Percentiles rank a stretch among this genome's conserved stretches.
Evolutionary conservation across 73 alveolate species (phyloP).

Genomic region (Paraurostyla sp.): DNA sequence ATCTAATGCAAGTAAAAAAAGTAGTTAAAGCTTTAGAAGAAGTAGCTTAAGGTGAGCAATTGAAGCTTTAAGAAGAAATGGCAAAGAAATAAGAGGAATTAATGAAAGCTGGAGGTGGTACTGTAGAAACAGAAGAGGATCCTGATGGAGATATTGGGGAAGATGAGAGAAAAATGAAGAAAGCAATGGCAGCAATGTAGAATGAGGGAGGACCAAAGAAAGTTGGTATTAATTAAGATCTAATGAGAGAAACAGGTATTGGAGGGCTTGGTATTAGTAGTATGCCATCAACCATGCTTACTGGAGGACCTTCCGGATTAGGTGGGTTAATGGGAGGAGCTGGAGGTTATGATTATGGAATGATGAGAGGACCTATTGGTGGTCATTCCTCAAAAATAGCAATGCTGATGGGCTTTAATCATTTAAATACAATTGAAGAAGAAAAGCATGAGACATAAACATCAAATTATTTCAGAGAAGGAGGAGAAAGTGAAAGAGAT

Average conservation of each 20-base stretch:
- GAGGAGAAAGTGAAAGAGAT: conserved; percentile 28
- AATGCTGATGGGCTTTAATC: conserved; percentile 60
- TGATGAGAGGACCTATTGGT: conserved; percentile 15
- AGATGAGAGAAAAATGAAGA: conserved; percentile 24
- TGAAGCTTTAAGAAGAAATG: conserved; percentile 30
- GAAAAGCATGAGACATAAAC: conserved; percentile 63
- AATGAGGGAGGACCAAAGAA: neutral
- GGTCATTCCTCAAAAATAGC: conserved; percentile 36
- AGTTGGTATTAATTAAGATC: conserved; percentile 20
- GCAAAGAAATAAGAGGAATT: conserved; percentile 7
- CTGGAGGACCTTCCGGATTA: conserved; percentile 39
- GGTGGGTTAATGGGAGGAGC: neutral
- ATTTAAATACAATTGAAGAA: conserved; percentile 52
- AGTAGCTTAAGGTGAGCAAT: conserved; percentile 43
- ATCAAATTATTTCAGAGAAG: conserved; percentile 43
- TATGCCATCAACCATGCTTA: neutral
- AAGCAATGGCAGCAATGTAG: conserved; percentile 21
- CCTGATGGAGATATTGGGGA: conserved; percentile 41
- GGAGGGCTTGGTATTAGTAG: neutral
- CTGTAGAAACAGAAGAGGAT: conserved; percentile 11
- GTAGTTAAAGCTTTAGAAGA: conserved; percentile 58
- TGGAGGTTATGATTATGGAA: conserved; percentile 32
- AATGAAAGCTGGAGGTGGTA: conserved; percentile 1
- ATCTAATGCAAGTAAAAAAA: conserved; percentile 49
- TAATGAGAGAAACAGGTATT: conserved; percentile 22